Conservation (phyloP, 2,329 filamentous ascomycete species). For the Ophiostoma sp. region DNA sequence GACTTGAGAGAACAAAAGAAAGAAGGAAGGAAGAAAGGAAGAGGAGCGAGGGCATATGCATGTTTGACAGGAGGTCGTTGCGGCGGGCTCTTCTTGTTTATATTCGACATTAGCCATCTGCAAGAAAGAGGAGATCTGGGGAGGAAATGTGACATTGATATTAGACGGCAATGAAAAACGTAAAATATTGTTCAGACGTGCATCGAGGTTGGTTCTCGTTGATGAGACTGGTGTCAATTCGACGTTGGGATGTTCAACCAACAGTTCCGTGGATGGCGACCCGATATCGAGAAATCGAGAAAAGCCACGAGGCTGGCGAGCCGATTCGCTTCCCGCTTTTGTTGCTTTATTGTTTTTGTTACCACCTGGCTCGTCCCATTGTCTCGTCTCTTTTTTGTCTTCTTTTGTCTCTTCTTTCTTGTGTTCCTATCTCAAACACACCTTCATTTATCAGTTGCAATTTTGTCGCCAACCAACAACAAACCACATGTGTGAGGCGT, state of each 20-base stretch:
- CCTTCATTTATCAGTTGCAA: constrained; percentile 5
- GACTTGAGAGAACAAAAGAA: neutral
- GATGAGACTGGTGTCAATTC: neutral
- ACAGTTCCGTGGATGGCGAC: neutral
- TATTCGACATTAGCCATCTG: constrained; percentile 12
- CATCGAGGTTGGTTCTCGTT: neutral
- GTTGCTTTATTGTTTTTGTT: neutral
- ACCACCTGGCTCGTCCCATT: neutral
- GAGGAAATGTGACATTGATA: neutral
- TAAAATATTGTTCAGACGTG: neutral
- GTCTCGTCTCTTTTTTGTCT: neutral
- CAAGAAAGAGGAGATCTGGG: constrained; percentile 6
- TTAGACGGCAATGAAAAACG: neutral
- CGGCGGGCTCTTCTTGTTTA: neutral
- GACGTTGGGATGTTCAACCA: neutral
- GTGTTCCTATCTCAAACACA: neutral
- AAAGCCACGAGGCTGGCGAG: neutral
- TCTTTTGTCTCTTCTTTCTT: neutral
- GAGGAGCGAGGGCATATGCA: neutral
- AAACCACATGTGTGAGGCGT: neutral
- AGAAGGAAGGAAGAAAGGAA: neutral
- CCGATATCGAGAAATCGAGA: neutral
- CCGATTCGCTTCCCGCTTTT: neutral
- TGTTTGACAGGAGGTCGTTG: constrained; percentile 15
- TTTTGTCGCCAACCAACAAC: neutral